phyloP scores from a whole-genome alignment of 2,329 filamentous ascomycete species.

The Ophiocordyceps camponoti-floridani region DNA sequence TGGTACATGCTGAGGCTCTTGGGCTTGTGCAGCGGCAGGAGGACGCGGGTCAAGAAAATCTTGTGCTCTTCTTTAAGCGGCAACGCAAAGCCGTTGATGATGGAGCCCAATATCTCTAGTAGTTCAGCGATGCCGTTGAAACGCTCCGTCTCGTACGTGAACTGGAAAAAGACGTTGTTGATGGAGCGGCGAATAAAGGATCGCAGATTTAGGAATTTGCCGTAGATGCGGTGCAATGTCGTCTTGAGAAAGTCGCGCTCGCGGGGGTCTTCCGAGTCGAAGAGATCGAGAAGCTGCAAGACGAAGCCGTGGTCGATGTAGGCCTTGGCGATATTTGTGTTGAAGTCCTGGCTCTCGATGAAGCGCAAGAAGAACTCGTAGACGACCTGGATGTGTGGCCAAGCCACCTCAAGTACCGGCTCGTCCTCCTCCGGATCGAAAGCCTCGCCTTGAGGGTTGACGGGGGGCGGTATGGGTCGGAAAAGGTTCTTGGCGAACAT shows the following conservation, averaged over 20 bases:
- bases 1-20: constrained; percentile 99
- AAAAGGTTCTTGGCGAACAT: constrained; percentile 99
- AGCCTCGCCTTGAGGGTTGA: constrained; percentile 94
- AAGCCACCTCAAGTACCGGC: constrained; percentile 91
- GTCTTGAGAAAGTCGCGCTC: constrained; percentile 98
- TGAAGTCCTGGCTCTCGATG: constrained; percentile 99
- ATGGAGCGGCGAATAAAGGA: constrained; percentile 96
- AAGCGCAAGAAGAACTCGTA: constrained; percentile 99
- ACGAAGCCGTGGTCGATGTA: constrained; percentile 99
- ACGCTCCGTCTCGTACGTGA: constrained; percentile 94
- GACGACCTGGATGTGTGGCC: constrained; percentile 98
- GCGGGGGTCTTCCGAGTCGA: constrained; percentile 92
- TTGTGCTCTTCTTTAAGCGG: constrained; percentile 98
- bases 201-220: constrained; percentile 93
- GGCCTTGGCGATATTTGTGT: constrained; percentile 97
- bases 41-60: constrained; percentile 81
- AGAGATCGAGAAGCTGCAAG: constrained; percentile 86
- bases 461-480: constrained; percentile 86
- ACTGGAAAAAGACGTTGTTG: constrained; percentile 99
- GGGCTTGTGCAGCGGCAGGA: constrained; percentile 91
- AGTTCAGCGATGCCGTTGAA: constrained; percentile 98
- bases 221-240: constrained; percentile 92
- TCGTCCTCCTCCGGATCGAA: constrained; percentile 98
- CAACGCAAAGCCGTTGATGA: constrained; percentile 96
- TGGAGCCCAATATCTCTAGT: constrained; percentile 90